phyloP scores from a whole-genome alignment of 2,329 filamentous ascomycete genomes.

The Colletotrichum costaricense region DNA sequence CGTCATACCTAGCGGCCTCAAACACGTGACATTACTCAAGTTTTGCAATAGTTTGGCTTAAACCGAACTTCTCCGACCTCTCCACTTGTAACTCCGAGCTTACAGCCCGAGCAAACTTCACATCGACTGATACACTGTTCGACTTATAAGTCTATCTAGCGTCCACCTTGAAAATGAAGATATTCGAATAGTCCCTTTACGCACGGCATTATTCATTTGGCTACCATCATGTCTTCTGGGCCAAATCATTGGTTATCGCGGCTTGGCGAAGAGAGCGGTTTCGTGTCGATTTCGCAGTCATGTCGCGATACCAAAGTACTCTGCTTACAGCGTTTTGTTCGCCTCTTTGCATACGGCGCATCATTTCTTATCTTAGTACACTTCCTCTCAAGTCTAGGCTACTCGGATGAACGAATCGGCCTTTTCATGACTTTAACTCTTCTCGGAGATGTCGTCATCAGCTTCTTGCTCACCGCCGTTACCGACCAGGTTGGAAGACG shows the following conservation, averaged over 20 bases:
- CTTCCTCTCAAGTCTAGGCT: conserved; percentile 62
- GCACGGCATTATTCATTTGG: too few species aligned
- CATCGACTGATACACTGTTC: not conserved
- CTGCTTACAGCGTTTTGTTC: conserved; percentile 68
- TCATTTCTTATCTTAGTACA: conserved; percentile 68
- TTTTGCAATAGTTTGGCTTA: not conserved
- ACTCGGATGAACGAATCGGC: conserved; percentile 64
- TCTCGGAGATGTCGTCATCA: conserved; percentile 68
- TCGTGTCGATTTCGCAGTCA: conserved; percentile 54
- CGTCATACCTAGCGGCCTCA: not conserved
- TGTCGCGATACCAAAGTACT: conserved; percentile 66
- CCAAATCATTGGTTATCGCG: conserved; percentile 14
- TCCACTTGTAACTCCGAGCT: conserved; percentile 30
- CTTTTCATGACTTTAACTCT: conserved; percentile 76
- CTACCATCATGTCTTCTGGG: conserved; percentile 16
- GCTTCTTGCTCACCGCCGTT: conserved; percentile 67
- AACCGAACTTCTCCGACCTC: conserved; percentile 20
- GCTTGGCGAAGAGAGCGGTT: conserved; percentile 53
- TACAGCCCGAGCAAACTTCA: not conserved
- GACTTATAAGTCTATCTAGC: conserved; percentile 10
- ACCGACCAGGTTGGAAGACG: conserved; percentile 68
- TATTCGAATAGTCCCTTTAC: not conserved
- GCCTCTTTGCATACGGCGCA: conserved; percentile 72
- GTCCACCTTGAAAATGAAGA: not conserved
- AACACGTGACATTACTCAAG: not conserved